Conservation (phyloP, 2,329 filamentous ascomycete species). For the Exophiala aquamarina region DNA sequence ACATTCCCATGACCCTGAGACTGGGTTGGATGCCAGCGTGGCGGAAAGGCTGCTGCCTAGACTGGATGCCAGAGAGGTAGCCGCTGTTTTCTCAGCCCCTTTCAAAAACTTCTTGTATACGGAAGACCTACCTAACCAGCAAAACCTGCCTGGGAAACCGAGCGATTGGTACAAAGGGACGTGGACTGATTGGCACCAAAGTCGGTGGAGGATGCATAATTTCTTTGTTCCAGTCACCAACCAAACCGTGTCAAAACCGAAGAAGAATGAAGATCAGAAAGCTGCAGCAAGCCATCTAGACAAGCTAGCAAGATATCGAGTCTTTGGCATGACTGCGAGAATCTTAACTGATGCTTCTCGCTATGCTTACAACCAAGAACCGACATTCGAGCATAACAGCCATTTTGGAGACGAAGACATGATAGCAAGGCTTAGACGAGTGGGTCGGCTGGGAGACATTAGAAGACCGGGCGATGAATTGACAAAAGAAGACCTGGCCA, state of each 20-base stretch:
- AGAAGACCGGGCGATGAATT: slow-evolving; percentile 54
- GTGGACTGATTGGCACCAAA: slow-evolving; percentile 78
- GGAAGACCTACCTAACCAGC: slow-evolving; percentile 53
- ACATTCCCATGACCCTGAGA: slow-evolving; percentile 56
- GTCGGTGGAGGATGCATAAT: slow-evolving; percentile 83
- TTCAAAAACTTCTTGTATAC: slow-evolving; percentile 77
- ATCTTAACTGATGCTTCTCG: slow-evolving; percentile 86
- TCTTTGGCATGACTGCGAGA: slow-evolving; percentile 93
- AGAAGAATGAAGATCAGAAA: slow-evolving; percentile 43
- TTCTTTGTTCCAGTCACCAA: slow-evolving; percentile 82
- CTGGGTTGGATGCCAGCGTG: slow-evolving; percentile 49
- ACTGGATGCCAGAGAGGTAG: slow-evolving; percentile 86
- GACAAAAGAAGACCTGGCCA: slow-evolving; percentile 51
- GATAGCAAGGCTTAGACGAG: slow-evolving; percentile 56
- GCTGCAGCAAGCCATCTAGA: slow-evolving; percentile 40
- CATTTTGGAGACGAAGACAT: slow-evolving; percentile 67
- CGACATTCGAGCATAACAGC: slow-evolving; percentile 75
- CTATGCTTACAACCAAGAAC: slow-evolving; percentile 77
- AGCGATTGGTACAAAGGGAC: slow-evolving; percentile 80
- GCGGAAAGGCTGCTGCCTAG: slow-evolving; percentile 74
- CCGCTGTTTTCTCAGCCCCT: slow-evolving; percentile 87
- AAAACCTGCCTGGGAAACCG: slow-evolving; percentile 42
- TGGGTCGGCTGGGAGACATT: slow-evolving; percentile 56
- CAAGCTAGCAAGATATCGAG: slow-evolving; percentile 65
- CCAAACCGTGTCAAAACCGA: slow-evolving; percentile 66